Base-by-base conservation (phyloP, 495 filamentous ascomycete species). In the Acidiella bohemica region DNA sequence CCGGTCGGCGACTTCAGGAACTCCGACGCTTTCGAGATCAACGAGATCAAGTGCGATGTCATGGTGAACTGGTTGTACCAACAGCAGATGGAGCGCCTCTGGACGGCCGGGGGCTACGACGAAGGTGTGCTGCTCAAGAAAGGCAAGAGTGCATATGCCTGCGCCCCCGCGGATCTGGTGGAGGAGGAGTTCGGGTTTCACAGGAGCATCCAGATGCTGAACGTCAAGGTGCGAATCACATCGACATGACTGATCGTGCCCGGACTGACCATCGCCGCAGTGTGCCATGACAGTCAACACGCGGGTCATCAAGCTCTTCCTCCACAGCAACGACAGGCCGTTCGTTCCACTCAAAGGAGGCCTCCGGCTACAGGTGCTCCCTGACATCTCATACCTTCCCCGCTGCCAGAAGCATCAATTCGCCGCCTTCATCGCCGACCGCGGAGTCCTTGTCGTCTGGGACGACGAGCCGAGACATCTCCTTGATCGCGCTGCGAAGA, bases 61-160 rank as follows among this genome's bases (percentile, higher is more conserved):
- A 70, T 74, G 62, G 70, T 72, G 46, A 71, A 69, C 39, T 76
- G 67, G 63, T 57, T 80, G n/a, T 67, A 73, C 47, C 67, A 74
- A 41, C 66, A 72, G 47, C 75, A 76, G 44, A 49, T 67, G 40
- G 69, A 75, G 48, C 65, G 59, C 37, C 59, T 74, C 42, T 79
- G 76, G 67, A 64, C 66, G 0, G 62, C 61, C n/a, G 67, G 67
- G 13, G 54, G 62, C 14, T 60, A 65, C 8, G 73, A 66, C 6
- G 73, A 81, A 52, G 76, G 76, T 16, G 70, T 73, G 7, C 63
- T 78, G 14, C 49, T 80, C 39, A 77, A 76, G 58, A 73, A 71
- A 45, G 49, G 58, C 3, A 63, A 63, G 32, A 65, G 65, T 23
- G 52, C 55, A 28, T 80, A 71, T 48, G 65, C 67, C 3, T 75